Base-by-base conservation (phyloP, 2,329 filamentous ascomycete species). In the Leptographium lundbergii region DNA sequence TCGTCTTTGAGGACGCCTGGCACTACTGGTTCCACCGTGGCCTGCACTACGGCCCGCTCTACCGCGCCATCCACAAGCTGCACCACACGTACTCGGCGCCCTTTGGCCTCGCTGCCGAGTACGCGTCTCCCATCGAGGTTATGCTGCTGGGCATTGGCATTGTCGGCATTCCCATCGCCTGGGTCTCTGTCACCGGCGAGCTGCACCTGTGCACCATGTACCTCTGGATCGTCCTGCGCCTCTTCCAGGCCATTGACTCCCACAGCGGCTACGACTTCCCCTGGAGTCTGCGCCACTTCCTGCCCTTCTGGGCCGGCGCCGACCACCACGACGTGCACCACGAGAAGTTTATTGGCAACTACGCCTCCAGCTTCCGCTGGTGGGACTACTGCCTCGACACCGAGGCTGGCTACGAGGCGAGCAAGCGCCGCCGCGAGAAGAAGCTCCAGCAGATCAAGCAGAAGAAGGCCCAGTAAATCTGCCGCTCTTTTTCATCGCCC, bases 251-350 rank as follows among this genome's bases (percentile, higher is more conserved):
- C 68, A 95, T 99, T 71, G 94, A 99, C 72, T 88, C 94, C 34
- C 94, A 99, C 79, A 94, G 88, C 68, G 94, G 94, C 64, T 99
- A 97, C 74, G 94, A 99, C 71, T 97, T 99, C 76, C 94, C 94
- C 62, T 99, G 91, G 91, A 92, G 87, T 69, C 76, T 99, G 75
- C 90, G 91, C 74, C 89, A 96, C 74, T 88, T 66, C 79, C 77
- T 99, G 57, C 94, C 94, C 42, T 91, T 99, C 82, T 99, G 94
- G 94, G 92, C 92, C 59, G 94, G 94, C 63, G 94, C 94, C 59
- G 86, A 95, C 67, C 92, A 97, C 76, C 94, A 99, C 77, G 94
- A 99, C 69, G 78, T 91, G 52, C 94, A 99, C 76, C 94, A 99
- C 76, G 94, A 99, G 79, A 90, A 91, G 71, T 99, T 99, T 76